Percentiles rank a stretch among this genome's conserved stretches.
These are phyloP conservation scores for Vitellaria paradoxa DNA, from an alignment of 179 eudicot species.

Conservation along the genomic window DNA sequence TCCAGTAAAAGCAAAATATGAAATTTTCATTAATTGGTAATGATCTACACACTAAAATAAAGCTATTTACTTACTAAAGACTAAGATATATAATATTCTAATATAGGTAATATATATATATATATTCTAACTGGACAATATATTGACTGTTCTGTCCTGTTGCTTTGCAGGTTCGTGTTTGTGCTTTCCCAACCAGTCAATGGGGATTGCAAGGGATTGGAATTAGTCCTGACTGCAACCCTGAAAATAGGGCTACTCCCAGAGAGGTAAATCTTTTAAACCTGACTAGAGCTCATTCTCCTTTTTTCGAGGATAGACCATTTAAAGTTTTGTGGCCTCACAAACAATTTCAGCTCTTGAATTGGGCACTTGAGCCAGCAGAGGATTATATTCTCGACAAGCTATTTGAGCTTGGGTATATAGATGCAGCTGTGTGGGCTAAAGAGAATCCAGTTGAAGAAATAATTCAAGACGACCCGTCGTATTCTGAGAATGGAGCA, in stretches of 20 bases:
- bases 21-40: no score
- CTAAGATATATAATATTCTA: no score
- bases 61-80: no score
- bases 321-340: background rate
- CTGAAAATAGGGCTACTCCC: constrained; percentile 67
- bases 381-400: constrained; percentile 70
- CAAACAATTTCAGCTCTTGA: constrained; percentile 59
- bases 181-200: constrained; percentile 83
- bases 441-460: constrained; percentile 56
- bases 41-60: no score
- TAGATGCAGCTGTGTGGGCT: constrained; percentile 85
- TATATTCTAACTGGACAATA: no score
- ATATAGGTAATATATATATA: no score
- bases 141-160: background rate
- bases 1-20: no score
- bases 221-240: constrained; percentile 97
- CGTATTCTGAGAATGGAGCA: constrained; percentile 3
- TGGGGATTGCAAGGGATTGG: constrained; percentile 85
- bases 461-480: constrained; percentile 42
- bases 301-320: background rate
- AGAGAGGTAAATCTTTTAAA: constrained; percentile 57
- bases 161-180: constrained; percentile 75
- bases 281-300: background rate
- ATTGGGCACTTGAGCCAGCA: constrained; percentile 94
- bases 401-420: constrained; percentile 72